Evolutionary conservation across 2,329 filamentous ascomycete genomes (phyloP).

Genomic region (Calycina marina): DNA sequence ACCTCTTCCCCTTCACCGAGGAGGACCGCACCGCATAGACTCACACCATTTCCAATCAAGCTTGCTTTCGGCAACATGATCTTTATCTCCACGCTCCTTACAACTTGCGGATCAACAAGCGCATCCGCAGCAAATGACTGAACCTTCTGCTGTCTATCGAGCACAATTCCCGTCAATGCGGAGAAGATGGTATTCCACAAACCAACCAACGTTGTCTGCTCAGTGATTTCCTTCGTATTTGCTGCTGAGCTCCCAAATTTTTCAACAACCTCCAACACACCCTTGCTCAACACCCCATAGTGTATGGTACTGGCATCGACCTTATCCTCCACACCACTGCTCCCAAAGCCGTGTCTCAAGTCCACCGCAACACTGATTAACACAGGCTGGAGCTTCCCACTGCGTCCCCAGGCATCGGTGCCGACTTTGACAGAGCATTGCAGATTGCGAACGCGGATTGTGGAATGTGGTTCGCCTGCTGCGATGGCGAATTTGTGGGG

Average conservation of each 20-base stretch:
- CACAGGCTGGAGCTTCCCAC: conserved; percentile 43
- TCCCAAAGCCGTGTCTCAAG: conserved; percentile 39
- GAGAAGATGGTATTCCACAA: conserved; percentile 2
- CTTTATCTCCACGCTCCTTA: conserved; percentile 36
- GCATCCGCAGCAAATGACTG: neutral
- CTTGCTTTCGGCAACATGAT: conserved; percentile 53
- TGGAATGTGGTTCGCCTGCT: conserved; percentile 1
- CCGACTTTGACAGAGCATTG: conserved; percentile 1
- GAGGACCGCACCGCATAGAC: conserved; percentile 29
- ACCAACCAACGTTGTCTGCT: neutral
- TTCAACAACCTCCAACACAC: conserved; percentile 31
- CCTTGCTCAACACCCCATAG: conserved; percentile 58
- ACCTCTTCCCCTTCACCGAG: conserved; percentile 14
- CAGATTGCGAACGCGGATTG: conserved; percentile 1
- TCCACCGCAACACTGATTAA: conserved; percentile 44
- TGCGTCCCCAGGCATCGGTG: conserved; percentile 52
- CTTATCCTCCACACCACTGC: conserved; percentile 41
- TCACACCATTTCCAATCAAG: conserved; percentile 44
- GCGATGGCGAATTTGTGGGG: no score
- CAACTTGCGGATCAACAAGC: conserved; percentile 8
- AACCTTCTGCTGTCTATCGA: neutral
- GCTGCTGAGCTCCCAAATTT: conserved; percentile 4
- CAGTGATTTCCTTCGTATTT: conserved; percentile 1
- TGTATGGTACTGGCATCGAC: conserved; percentile 59
- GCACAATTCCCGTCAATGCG: neutral